Evolutionary conservation across 495 filamentous ascomycete species (phyloP).

Genomic region (Penicillium bovifimosum): DNA sequence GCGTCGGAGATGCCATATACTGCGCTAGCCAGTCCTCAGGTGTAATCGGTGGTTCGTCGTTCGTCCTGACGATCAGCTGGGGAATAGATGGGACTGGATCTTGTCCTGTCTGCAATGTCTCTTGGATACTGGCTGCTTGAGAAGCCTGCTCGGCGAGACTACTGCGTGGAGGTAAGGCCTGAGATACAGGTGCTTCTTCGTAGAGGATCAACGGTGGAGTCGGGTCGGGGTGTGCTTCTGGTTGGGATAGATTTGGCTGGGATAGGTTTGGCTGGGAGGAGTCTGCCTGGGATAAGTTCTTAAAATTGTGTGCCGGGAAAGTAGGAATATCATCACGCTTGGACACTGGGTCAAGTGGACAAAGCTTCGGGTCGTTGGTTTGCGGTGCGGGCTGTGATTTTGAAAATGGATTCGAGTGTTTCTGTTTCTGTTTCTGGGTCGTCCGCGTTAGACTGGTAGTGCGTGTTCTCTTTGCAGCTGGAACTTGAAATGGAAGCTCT

Average conservation of each 20-base stretch:
- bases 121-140: not conserved
- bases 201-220: not conserved
- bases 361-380: not conserved
- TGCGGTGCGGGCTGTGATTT: not conserved
- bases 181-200: not conserved
- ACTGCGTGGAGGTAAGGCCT: not conserved
- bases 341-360: not conserved
- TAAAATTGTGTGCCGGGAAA: not conserved
- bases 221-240: not conserved
- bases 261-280: too few species aligned
- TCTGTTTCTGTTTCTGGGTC: not conserved
- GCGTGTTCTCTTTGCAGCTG: slow-evolving; percentile 14
- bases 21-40: slow-evolving; percentile 26
- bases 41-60: not conserved
- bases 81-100: not conserved
- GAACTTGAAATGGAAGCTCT: slow-evolving; percentile 38
- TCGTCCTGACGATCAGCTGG: not conserved
- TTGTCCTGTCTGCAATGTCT: not conserved
- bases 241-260: not conserved
- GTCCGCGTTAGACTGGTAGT: not conserved
- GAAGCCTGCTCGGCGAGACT: not conserved
- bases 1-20: slow-evolving; percentile 29
- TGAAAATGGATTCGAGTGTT: not conserved
- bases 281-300: not conserved
- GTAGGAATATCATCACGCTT: not conserved